These are phyloP conservation scores for Suillus sp. DNA, from an alignment of 768 basidiomycete genomes.

Conservation along the genomic window DNA sequence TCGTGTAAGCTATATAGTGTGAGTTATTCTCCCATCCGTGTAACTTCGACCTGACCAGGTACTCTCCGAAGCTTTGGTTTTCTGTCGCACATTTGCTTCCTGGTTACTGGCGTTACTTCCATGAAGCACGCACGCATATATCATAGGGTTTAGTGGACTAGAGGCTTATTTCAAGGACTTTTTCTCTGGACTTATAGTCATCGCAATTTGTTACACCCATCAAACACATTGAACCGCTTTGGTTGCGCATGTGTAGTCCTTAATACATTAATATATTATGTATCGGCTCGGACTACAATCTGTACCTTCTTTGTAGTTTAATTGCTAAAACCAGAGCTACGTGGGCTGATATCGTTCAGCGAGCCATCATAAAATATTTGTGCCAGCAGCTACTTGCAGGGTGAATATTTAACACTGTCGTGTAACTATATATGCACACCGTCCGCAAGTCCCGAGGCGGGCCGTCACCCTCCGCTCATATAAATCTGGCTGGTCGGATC, in stretches of 20 bases:
- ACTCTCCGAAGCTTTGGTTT: slow-evolving; percentile 30
- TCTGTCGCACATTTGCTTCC: slow-evolving; percentile 34
- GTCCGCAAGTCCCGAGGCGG: no score
- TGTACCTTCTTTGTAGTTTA: neutral
- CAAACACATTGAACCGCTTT: neutral
- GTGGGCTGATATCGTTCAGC: no score
- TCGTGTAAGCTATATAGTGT: slow-evolving; percentile 37
- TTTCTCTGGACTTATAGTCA: neutral
- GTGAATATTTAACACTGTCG: no score
- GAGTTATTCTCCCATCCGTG: slow-evolving; percentile 11
- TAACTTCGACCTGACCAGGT: neutral
- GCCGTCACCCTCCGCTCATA: no score
- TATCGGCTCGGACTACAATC: neutral
- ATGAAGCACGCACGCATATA: slow-evolving; percentile 16
- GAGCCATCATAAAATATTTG: no score
- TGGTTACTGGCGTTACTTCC: slow-evolving; percentile 32
- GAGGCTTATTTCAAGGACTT: neutral
- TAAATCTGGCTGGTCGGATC: no score
- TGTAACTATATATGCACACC: no score
- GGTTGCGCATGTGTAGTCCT: neutral
- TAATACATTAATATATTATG: neutral
- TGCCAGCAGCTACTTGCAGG: no score
- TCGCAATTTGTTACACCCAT: neutral
- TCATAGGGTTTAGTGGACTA: neutral
- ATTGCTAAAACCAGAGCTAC: no score